Evolutionary conservation across 306 rosid species (phyloP), one percentile per base, ranked within the genome.

Genomic region (Citrullus mucosospermus): DNA sequence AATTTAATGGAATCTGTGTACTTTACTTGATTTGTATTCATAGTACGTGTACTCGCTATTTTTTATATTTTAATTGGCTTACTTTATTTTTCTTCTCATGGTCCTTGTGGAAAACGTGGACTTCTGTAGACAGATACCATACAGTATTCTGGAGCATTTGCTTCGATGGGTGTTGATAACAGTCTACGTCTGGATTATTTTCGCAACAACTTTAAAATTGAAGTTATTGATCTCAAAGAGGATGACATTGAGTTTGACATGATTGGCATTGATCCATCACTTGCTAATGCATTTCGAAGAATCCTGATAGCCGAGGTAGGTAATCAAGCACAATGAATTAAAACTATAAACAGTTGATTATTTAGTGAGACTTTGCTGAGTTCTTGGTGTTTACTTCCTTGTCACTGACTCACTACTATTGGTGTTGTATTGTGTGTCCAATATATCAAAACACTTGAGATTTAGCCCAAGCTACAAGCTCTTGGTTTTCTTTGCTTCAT

Each of bases 241-340:
- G 90, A 90, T 13, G 93, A 86, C 39, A 86, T 95, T 38, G 98
- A 92, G 85, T 95, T 95, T 78, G 99, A 95, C 81, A 89, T 92
- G 96, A 90, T 95, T 75, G 99, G 98, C 18, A 90, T 95, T 78
- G 99, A 95, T 81, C 99, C 97, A 1, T 86, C 99, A 32, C 43
- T 95, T 77, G 99, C 97, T 51, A 95, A 95, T 82, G 96, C 99
- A 5, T 95, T 95, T 86, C 81, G 99, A 80, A 85, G 99, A 78
- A 95, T 95, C 78, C 96, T 95, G 75, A 95, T 95, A 77, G 62
- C 99, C 36, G 99, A 95, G 98, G 99, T 92, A 81, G 20, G 66
- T 36, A 57, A 54, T 56, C 38, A 32, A 54, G 41, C 53, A 32
- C 67, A 56, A n/a, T 36, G 77, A 25, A 50, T 50, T 46, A 9